Percentiles rank a stretch among this genome's conserved stretches.
phyloP scores from a whole-genome alignment of 2,329 filamentous ascomycete genomes.

The Botryotinia convoluta region DNA sequence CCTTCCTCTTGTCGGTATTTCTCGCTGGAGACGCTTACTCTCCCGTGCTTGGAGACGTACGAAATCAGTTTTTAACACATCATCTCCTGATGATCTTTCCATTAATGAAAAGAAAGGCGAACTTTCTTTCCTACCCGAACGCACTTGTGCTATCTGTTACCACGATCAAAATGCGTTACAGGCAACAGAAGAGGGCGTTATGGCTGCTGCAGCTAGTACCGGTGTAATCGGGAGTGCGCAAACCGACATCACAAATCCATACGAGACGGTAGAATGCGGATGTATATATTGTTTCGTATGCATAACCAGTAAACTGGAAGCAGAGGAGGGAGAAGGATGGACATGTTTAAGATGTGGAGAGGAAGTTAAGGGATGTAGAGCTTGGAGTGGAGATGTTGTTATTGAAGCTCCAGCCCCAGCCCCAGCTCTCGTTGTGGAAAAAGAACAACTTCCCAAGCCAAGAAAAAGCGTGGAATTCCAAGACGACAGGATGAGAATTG shows the following conservation, averaged over 20 bases:
- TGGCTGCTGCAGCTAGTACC: slow-evolving; percentile 64
- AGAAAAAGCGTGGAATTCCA: slow-evolving; percentile 11
- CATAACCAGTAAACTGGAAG: slow-evolving; percentile 82
- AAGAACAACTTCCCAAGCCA: neutral
- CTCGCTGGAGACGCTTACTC: slow-evolving; percentile 90
- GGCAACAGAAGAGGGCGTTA: slow-evolving; percentile 70
- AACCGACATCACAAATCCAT: slow-evolving; percentile 94
- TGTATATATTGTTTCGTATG: slow-evolving; percentile 97
- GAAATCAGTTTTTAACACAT: slow-evolving; percentile 45
- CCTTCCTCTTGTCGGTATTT: slow-evolving; percentile 92
- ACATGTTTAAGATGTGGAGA: slow-evolving; percentile 85
- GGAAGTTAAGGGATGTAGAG: slow-evolving; percentile 77
- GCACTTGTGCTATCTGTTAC: slow-evolving; percentile 96
- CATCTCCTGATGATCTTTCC: slow-evolving; percentile 39
- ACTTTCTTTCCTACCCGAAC: slow-evolving; percentile 80
- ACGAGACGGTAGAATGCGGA: slow-evolving; percentile 83
- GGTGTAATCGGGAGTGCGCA: slow-evolving; percentile 83
- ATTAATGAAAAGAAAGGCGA: slow-evolving; percentile 63
- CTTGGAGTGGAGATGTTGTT: slow-evolving; percentile 89
- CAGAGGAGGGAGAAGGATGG: slow-evolving; percentile 94
- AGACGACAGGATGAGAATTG: neutral
- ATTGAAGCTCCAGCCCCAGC: slow-evolving; percentile 45
- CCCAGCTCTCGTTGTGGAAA: neutral
- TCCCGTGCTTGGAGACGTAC: slow-evolving; percentile 80
- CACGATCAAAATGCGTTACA: slow-evolving; percentile 78